These are phyloP conservation scores for Globisporangium middletonii DNA, from an alignment of 352 stramenopile genomes.

Conservation along the genomic window DNA sequence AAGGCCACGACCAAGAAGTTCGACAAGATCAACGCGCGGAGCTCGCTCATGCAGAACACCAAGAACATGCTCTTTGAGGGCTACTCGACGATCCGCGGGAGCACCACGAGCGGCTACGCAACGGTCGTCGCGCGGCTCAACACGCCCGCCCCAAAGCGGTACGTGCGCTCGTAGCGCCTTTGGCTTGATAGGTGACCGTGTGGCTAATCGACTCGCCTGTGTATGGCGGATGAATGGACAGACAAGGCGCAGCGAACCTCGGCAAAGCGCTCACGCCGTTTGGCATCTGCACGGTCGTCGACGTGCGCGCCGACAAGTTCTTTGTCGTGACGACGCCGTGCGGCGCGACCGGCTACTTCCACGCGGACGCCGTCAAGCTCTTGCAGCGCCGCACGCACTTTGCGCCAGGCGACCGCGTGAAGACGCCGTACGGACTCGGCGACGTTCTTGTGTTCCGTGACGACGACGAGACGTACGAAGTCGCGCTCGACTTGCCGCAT, in stretches of 20 bases:
- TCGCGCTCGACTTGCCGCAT: constrained; percentile 34
- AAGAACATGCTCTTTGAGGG: constrained; percentile 78
- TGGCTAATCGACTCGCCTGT: background rate
- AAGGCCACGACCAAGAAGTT: constrained; percentile 89
- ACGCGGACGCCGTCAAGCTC: constrained; percentile 39
- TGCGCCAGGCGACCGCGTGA: constrained; percentile 36
- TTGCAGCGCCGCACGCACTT: constrained; percentile 50
- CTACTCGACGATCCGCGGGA: constrained; percentile 67
- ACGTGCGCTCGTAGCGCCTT: background rate
- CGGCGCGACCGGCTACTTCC: constrained; percentile 42
- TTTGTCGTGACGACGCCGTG: constrained; percentile 49
- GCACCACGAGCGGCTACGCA: constrained; percentile 35
- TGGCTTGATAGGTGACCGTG: constrained; percentile 2
- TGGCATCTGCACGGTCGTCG: constrained; percentile 37
- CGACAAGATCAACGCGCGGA: constrained; percentile 58
- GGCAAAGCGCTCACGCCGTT: constrained; percentile 47
- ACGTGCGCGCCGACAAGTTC: constrained; percentile 47
- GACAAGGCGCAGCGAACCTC: constrained; percentile 7
- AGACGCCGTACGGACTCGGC: constrained; percentile 45
- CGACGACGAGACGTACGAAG: constrained; percentile 49
- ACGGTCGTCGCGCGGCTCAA: constrained; percentile 58
- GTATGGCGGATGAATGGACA: constrained; percentile 1
- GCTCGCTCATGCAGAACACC: constrained; percentile 70
- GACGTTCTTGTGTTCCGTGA: constrained; percentile 44
- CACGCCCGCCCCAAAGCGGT: constrained; percentile 18